These are phyloP conservation scores for Microsporum ferrugineum DNA, from an alignment of 2,329 filamentous ascomycete species.

Conservation along the genomic window DNA sequence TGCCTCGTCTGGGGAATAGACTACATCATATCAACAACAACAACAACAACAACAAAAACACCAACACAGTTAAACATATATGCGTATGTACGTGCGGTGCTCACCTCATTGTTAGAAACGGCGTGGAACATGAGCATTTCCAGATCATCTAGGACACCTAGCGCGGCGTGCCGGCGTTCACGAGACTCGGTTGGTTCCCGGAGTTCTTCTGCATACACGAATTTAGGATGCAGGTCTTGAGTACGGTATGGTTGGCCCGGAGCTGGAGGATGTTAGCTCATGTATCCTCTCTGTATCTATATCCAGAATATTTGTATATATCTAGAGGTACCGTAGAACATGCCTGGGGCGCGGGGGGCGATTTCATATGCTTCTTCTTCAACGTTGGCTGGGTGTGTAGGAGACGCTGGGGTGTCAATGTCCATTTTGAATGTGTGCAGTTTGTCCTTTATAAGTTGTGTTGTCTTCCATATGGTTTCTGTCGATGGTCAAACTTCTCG, in stretches of 20 bases:
- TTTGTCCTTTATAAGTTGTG: background rate
- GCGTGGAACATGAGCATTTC: constrained; percentile 33
- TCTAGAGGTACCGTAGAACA: background rate
- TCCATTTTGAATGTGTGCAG: background rate
- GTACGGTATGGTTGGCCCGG: background rate
- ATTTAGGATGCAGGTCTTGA: constrained; percentile 1
- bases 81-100: constrained; percentile 5
- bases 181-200: constrained; percentile 20
- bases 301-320: background rate
- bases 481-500: background rate
- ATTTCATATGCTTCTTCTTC: background rate
- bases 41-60: background rate
- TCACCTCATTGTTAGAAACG: constrained; percentile 28
- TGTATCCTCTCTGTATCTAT: background rate
- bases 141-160: constrained; percentile 29
- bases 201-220: constrained; percentile 4
- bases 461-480: background rate
- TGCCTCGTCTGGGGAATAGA: constrained; percentile 31
- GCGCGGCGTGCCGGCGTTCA: constrained; percentile 28
- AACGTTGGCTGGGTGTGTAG: background rate
- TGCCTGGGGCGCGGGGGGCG: background rate
- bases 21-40: constrained; percentile 14
- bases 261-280: background rate
- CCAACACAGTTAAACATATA: background rate
- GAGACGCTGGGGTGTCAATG: background rate